Evolutionary conservation across 768 basidiomycete species (phyloP).

Genomic region (Lentinula aciculospora): DNA sequence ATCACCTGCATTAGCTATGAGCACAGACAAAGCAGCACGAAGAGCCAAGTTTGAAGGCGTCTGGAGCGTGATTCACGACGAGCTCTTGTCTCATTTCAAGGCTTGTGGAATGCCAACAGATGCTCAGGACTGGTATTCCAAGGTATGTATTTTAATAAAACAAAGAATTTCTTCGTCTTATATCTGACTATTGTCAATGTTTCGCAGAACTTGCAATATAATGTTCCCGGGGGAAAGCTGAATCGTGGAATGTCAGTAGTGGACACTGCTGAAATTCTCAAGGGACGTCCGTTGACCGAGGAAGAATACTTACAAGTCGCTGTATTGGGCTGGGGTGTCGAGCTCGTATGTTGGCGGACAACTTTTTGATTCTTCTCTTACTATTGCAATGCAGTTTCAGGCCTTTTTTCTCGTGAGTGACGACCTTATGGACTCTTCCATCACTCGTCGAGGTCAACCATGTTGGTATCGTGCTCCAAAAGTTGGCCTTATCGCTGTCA

Average conservation of each 20-base stretch:
- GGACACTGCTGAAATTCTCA: conserved; percentile 87
- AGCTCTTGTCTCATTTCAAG: conserved; percentile 66
- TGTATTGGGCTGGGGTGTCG: conserved; percentile 92
- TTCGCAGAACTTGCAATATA: conserved; percentile 80
- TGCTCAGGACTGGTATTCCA: conserved; percentile 78
- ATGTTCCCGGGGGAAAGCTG: conserved; percentile 94
- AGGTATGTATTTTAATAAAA: conserved; percentile 42
- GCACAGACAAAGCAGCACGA: conserved; percentile 31
- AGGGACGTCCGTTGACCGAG: conserved; percentile 64
- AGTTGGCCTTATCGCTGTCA: conserved; percentile 86
- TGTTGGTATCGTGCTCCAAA: conserved; percentile 78
- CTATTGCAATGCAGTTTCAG: conserved; percentile 62
- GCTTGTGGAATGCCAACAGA: conserved; percentile 77
- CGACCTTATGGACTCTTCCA: conserved; percentile 95
- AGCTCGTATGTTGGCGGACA: conserved; percentile 58
- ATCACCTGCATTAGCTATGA: not conserved
- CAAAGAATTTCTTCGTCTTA: not conserved
- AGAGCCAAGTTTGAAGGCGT: conserved; percentile 67
- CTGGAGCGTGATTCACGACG: conserved; percentile 67
- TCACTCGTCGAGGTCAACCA: conserved; percentile 90
- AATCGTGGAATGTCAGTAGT: conserved; percentile 94
- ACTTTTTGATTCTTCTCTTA: not conserved
- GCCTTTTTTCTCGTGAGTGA: conserved; percentile 96
- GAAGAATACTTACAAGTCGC: conserved; percentile 89
- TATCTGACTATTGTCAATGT: not conserved